Evolutionary conservation across 1,139 yeast genomes (phyloP), one percentile per base, ranked within the genome.

Genomic region (Nakaseomyces nivariensis): DNA sequence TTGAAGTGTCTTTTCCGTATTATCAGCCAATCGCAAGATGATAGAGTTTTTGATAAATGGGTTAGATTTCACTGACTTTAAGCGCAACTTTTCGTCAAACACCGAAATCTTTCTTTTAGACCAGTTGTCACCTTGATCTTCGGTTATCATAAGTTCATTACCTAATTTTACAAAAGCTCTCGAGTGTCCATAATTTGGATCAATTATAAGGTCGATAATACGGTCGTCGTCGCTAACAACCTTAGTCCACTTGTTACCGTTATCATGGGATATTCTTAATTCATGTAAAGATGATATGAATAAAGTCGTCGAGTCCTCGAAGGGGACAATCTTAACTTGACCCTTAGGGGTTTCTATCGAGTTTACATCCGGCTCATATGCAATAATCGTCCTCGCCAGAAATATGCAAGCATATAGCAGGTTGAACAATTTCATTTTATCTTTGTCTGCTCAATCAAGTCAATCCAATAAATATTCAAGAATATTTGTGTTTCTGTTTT

Each of bases 171-270:
- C 58, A 45, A 61, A 55, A 0, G 66, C 67, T 47, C 66, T 60
- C 17, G 49, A 51, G 3, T 49, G 54, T 9, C 52, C 47, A 38
- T 55, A 50, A 41, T 49, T 48, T 3, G 41, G 34, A 47, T 64
- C 67, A 1, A 59, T 40, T 4, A n/a, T 27, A 4, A 57, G 32
- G 29, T 44, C 45, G 1, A 32, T 17, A 5, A 52, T 41, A 2
- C 48, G 42, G 7, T 49, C 49, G 4, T 38, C 31, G 3, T n/a
- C 29, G 4, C 31, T 6, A 13, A 24, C 24, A 4, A 87, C 63
- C 25, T 70, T 70, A 4, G 68, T 56, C 94, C 95, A 85, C 17
- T 77, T 72, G 46, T 69, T 66, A 25, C 94, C 94, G 60, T 81
- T 82, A 59, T 85, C 81, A 55, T 76, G 73, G 0, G 90, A 73